phyloP scores from a whole-genome alignment of 139 green algal genomes.

The Micractinium conductrix region DNA sequence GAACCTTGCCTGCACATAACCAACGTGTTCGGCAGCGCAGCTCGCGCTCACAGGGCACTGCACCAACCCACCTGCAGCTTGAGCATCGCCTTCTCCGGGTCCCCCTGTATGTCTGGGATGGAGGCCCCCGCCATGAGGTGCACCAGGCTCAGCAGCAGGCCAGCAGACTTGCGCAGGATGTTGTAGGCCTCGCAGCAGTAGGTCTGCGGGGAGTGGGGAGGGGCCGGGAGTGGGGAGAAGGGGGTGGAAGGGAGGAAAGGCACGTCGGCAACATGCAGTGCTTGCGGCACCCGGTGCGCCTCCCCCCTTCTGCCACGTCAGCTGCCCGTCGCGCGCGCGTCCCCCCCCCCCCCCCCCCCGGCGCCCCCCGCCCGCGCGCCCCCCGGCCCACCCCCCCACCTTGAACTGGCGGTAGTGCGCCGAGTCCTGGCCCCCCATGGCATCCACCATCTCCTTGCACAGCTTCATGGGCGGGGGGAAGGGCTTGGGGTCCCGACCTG shows the following conservation, averaged over 20 bases:
- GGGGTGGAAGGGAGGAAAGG: too few relatives aligned
- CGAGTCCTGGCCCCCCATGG: slow-evolving; percentile 88
- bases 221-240: background rate
- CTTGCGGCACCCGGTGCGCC: too few relatives aligned
- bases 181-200: slow-evolving; percentile 96
- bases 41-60: too few relatives aligned
- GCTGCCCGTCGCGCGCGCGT: too few relatives aligned
- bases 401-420: slow-evolving; percentile 79
- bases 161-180: slow-evolving; percentile 94
- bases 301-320: too few relatives aligned
- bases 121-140: slow-evolving; percentile 94
- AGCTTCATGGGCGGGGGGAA: slow-evolving; percentile 97
- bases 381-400: background rate
- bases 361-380: background rate
- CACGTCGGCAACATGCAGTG: too few relatives aligned
- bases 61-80: slow-evolving; percentile 81
- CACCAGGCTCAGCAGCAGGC: slow-evolving; percentile 94
- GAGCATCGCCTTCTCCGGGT: slow-evolving; percentile 92
- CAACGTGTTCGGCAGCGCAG: too few relatives aligned
- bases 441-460: slow-evolving; percentile 93
- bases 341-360: too few relatives aligned
- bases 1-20: too few relatives aligned
- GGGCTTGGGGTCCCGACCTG: slow-evolving; percentile 91
- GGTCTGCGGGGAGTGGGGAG: slow-evolving; percentile 60
- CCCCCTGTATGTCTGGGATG: slow-evolving; percentile 80